Evolutionary conservation across 345 rosid species (phyloP).

Genomic region (Brassica juncea): DNA sequence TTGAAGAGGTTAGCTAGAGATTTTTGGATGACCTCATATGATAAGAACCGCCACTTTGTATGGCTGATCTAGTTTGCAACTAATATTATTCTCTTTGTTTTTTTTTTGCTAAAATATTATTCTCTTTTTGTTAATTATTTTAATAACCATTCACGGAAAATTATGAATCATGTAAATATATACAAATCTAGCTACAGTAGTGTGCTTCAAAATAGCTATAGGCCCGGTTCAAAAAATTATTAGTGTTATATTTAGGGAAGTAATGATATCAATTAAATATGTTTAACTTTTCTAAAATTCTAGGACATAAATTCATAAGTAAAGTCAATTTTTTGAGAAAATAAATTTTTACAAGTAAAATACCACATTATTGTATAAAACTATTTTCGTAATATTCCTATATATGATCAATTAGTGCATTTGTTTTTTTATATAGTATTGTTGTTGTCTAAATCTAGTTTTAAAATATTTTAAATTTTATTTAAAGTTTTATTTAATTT

Average conservation of each 20-base stretch:
- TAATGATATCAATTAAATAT: too few relatives aligned
- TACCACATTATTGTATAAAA: too few relatives aligned
- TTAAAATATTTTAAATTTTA: too few relatives aligned
- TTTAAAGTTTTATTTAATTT: too few relatives aligned
- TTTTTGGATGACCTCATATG: conserved; percentile 16
- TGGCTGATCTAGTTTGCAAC: conserved; percentile 20
- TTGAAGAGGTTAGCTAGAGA: conserved; percentile 12
- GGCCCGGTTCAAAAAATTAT: not conserved
- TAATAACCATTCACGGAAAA: not conserved
- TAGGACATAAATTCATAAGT: not conserved
- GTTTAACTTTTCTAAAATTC: not conserved
- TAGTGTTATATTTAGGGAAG: not conserved
- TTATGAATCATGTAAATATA: not conserved
- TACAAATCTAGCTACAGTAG: not conserved
- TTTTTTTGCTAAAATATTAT: not conserved
- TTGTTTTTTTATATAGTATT: too few relatives aligned
- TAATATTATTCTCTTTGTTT: not conserved
- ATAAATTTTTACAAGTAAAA: too few relatives aligned
- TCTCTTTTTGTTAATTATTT: not conserved
- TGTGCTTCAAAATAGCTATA: not conserved
- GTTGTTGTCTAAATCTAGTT: too few relatives aligned
- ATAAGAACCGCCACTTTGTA: conserved; percentile 31
- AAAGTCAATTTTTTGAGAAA: not conserved
- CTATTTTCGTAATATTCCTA: too few relatives aligned
- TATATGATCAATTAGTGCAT: too few relatives aligned